Base-by-base conservation (phyloP, 2,329 filamentous ascomycete genomes). In the Talaromyces piceae region DNA sequence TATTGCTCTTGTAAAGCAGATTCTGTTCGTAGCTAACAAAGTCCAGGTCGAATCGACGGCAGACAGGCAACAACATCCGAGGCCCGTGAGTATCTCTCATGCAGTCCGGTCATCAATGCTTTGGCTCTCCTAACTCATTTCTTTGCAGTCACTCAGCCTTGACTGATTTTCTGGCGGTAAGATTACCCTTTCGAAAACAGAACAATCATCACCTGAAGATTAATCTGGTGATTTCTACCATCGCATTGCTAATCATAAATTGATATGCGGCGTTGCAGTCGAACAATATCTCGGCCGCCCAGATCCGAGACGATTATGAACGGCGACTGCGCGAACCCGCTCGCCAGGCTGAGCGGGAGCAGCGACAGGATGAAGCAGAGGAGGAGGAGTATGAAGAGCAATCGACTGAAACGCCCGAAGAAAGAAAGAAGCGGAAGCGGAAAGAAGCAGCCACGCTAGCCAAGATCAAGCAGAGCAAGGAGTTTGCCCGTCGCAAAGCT, bases 121-220 rank as follows among this genome's bases (percentile, higher is more conserved):
- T 7, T 20, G 18, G 5, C 18, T 23, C 8, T 26, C 31, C 30
- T 46, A 16, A 31, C 28, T 18, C 16, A 23, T 33, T 37, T n/a
- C n/a, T 22, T 49, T 22, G 7, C 52, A 77, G 76, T 26, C 82
- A 82, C 58, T 85, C 82, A 53, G 83, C 83, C 11, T 69, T 86
- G 61, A 86, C 83, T 5, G 82, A 86, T 61, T 86, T 85, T 59
- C 70, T 86, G 49, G 82, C 82, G 45, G 80, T 81, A 69, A 64
- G 76, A 25, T n/a, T 12, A 22, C 46, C 20, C 22, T n/a, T 39
- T 20, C 20, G 33, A 13, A 20, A 18, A 30, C n/a, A 13, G 13
- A 25, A 13, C 18, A 27, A 43, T 7, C 26, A 20, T 23, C 25
- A 31, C n/a, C n/a, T n/a, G n/a, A 23, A 33, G 13, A 20, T 8